Percentiles rank a stretch among this genome's conserved stretches.
These are phyloP conservation scores for Saccharomyces mikatae DNA, from an alignment of 805 yeast genomes.

Conservation along the genomic window DNA sequence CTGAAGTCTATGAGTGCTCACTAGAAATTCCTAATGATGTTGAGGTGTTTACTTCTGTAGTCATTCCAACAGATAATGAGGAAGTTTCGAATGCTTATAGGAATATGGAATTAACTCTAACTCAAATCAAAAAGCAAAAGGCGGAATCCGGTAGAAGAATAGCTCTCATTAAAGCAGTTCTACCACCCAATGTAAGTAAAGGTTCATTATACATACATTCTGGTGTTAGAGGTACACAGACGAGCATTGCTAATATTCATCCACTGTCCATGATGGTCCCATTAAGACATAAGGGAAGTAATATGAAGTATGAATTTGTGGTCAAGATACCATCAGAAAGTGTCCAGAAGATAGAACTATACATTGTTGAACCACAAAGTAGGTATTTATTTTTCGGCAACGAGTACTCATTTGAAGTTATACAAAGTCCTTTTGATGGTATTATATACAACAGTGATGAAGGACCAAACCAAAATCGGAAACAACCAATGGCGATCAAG, in stretches of 20 bases:
- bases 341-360: slow-evolving; percentile 63
- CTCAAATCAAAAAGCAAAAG: slow-evolving; percentile 72
- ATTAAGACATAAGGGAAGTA: slow-evolving; percentile 57
- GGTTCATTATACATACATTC: slow-evolving; percentile 75
- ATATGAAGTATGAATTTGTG: slow-evolving; percentile 58
- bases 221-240: slow-evolving; percentile 54
- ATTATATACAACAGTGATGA: slow-evolving; percentile 26
- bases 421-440: slow-evolving; percentile 54
- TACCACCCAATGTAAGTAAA: slow-evolving; percentile 60
- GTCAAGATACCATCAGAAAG: slow-evolving; percentile 65
- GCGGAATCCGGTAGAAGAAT: slow-evolving; percentile 40
- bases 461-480: slow-evolving; percentile 27
- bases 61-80: slow-evolving; percentile 42
- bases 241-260: slow-evolving; percentile 49
- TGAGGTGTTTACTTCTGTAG: slow-evolving; percentile 51
- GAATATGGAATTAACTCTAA: slow-evolving; percentile 45
- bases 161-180: slow-evolving; percentile 70
- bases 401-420: slow-evolving; percentile 56
- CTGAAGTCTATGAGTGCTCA: slow-evolving; percentile 74
- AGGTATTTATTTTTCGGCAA: slow-evolving; percentile 47
- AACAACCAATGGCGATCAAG: slow-evolving; percentile 59
- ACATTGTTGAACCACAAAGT: slow-evolving; percentile 79
- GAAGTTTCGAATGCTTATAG: slow-evolving; percentile 8
- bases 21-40: slow-evolving; percentile 61
- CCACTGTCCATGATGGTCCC: slow-evolving; percentile 71